Base-by-base conservation (phyloP, 2,329 filamentous ascomycete genomes). In the Fusarium irregulare region DNA sequence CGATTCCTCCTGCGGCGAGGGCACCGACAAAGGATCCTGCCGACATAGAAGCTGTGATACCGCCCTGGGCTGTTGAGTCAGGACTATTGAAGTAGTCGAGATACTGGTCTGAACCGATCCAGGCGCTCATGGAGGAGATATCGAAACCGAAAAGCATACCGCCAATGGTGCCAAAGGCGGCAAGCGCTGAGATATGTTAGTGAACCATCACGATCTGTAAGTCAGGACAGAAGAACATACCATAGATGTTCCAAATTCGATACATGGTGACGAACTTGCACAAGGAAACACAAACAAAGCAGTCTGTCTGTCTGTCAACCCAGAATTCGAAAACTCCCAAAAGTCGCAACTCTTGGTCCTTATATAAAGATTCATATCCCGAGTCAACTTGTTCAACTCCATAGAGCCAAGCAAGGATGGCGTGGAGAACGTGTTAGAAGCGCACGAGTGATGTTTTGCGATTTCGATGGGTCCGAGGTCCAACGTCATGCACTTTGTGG, bases 41-140 rank as follows among this genome's bases (percentile, higher is more conserved):
- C 2, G 84, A 83, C 64, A 86, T 81, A 44, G 83, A 82, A 23
- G 83, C 83, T 2, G 83, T 84, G 70, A 86, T 86, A 51, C 83
- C 83, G 32, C 84, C 84, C 66, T 86, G 84, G 16, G 77, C 74
- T n/a, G 81, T 78, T 23, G 80, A 81, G 11, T 77, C 78, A 0
- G 84, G 83, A 21, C 81, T 79, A 77, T 84, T 73, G 76, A 88
- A 88, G 78, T 84, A 87, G 3, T 83, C 80, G 57, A 84, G 80
- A 72, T 87, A 88, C 58, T 85, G 80, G 8, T 81, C 67, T 14
- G 84, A 84, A 28, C 83, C 83, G 64, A 87, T 85, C 73, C 87
- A 87, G 60, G 86, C 87, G 18, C 84, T 85, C 83, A 88, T 88
- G 60, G 86, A 87, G 28, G 83, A 84, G 62, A 88, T 87, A 66